phyloP scores from a whole-genome alignment of 2,329 filamentous ascomycete genomes.

The Pseudocercospora crystallina region DNA sequence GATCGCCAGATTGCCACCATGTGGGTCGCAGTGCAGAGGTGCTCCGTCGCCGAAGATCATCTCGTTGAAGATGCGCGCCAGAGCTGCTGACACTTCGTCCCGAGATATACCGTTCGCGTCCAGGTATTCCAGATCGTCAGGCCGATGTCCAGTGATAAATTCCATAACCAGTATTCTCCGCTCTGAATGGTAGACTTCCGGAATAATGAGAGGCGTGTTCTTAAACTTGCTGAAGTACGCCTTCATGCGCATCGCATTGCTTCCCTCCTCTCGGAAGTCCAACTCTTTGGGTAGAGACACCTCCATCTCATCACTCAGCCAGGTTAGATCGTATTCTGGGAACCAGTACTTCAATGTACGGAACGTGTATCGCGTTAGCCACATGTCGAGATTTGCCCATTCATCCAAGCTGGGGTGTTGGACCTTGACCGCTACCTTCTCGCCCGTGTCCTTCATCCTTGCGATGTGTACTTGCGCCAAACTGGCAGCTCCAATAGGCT shows the following conservation, averaged over 20 bases:
- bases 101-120: conserved; percentile 85
- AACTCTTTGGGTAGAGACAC: conserved; percentile 85
- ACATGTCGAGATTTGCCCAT: conserved; percentile 85
- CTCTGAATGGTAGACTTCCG: conserved; percentile 84
- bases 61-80: conserved; percentile 94
- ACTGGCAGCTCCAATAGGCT: conserved; percentile 88
- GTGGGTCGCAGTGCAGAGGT: conserved; percentile 92
- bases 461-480: conserved; percentile 93
- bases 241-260: conserved; percentile 77
- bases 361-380: conserved; percentile 85
- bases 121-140: conserved; percentile 85
- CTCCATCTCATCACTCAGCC: conserved; percentile 93
- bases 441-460: conserved; percentile 74
- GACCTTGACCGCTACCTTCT: conserved; percentile 92
- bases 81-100: conserved; percentile 88
- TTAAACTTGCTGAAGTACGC: conserved; percentile 76
- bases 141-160: conserved; percentile 78
- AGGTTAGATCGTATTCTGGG: conserved; percentile 95
- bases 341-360: conserved; percentile 88
- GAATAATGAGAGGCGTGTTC: conserved; percentile 80
- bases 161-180: conserved; percentile 94
- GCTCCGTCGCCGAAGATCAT: conserved; percentile 95
- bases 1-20: conserved; percentile 93
- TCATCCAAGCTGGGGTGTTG: conserved; percentile 88
- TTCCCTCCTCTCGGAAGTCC: conserved; percentile 81